Base-by-base conservation (phyloP, 306 rosid species). In the Purshia tridentata region DNA sequence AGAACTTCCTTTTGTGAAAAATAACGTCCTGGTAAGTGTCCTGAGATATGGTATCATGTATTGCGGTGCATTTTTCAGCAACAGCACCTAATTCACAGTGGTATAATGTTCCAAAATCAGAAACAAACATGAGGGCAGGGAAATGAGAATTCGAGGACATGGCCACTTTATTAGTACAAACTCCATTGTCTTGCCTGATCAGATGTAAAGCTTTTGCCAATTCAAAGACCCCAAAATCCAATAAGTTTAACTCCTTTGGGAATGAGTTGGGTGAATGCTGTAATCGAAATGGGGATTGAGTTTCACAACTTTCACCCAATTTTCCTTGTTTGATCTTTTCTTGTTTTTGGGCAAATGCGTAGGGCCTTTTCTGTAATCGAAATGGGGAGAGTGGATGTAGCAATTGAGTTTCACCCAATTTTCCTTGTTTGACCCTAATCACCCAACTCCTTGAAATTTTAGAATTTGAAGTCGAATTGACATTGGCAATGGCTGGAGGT, bases 371-470 rank as follows among this genome's bases (percentile, higher is more conserved):
- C 40, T 14, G 62, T 14, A 56, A 56, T 56, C 39, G 39, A 39
- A 0, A 3, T 22, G 57, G 22, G 5, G 83, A 67, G 57, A 85
- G 65, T 6, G 82, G 79, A 20, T 82, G 62, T 56, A 22, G 11
- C 40, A 8, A 19, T 9, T 0, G 39, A 56, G 39, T 12, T 20
- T 22, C 20, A 3, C 19, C 3, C 40, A 3, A 9, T 19, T 75
- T 22, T 3, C 23, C 5, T 5, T 74, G 70, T 39, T 13, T 48
- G n/a, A 77, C 57, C 65, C 55, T 71, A 0, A 82, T 9, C 65
- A 82, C 19, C 83, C 83, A 82, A 22, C 75, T 2, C 76, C 78
- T 69, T 74, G 66, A 6, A 61, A n/a, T 4, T 8, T 29, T 29
- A 8, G 60, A 55, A 55, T 8, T 65, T 71, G 72, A 9, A 68